These are phyloP conservation scores for Picocystis salinarum DNA, from an alignment of 139 green algal genomes.

Conservation along the genomic window DNA sequence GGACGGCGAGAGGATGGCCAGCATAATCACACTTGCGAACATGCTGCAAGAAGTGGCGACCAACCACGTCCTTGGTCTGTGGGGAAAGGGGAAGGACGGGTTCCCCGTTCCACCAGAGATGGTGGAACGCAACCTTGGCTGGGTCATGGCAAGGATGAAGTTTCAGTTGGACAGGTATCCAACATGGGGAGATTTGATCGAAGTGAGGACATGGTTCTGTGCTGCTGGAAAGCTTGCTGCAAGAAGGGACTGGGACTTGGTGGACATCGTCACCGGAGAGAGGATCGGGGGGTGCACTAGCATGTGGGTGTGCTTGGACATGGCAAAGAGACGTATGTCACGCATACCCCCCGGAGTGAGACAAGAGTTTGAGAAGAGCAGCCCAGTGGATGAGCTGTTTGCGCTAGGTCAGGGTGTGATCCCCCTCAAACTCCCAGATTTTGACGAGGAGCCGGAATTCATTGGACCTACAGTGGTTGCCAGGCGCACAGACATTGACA, in stretches of 20 bases:
- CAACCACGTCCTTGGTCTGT: slow-evolving; percentile 73
- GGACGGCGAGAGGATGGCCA: slow-evolving; percentile 35
- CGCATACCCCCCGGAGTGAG: neutral
- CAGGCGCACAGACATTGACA: slow-evolving; percentile 76
- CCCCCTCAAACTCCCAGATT: slow-evolving; percentile 10
- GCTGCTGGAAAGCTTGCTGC: slow-evolving; percentile 51
- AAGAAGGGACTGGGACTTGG: slow-evolving; percentile 61
- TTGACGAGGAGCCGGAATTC: slow-evolving; percentile 17
- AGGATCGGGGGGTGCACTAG: slow-evolving; percentile 58
- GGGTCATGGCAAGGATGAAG: slow-evolving; percentile 72
- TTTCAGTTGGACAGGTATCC: slow-evolving; percentile 76
- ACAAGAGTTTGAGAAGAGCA: neutral
- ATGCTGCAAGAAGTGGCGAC: slow-evolving; percentile 66
- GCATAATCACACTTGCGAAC: slow-evolving; percentile 64
- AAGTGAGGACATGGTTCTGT: slow-evolving; percentile 76
- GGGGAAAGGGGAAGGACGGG: slow-evolving; percentile 53
- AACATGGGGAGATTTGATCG: slow-evolving; percentile 58
- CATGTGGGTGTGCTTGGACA: slow-evolving; percentile 8
- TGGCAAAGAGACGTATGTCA: neutral
- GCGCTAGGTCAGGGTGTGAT: neutral
- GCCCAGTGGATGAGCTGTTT: neutral
- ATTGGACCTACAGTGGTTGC: slow-evolving; percentile 30
- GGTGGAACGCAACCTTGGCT: slow-evolving; percentile 36
- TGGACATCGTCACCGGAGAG: slow-evolving; percentile 25
- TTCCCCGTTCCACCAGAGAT: slow-evolving; percentile 59